Base-by-base conservation (phyloP, 352 stramenopile genomes). In the Pythium monospermum region DNA sequence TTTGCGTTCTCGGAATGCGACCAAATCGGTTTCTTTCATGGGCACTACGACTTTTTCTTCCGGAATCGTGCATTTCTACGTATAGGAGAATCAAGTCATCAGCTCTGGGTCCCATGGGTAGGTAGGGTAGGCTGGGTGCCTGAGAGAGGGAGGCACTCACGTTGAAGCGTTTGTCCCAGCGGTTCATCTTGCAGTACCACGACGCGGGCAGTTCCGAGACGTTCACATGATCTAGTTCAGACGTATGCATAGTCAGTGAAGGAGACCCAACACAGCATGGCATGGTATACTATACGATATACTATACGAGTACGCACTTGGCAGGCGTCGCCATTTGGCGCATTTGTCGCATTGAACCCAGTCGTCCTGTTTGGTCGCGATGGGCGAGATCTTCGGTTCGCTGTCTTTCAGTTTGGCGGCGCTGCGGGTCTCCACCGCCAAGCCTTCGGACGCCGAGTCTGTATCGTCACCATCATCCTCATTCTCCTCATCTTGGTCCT, bases 151-250 rank as follows among this genome's bases (percentile, higher is more conserved):
- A 1, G 46, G 4, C 1, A 59, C 74, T 53, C 63, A 89, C 80
- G 53, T 90, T 91, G 51, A 78, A 82, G 25, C 64, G 69, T 47
- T 87, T 85, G 61, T 87, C 77, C 81, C 81, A 91, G 27, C 72
- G 71, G 46, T 91, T 91, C 81, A 91, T 90, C 64, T 87, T 86
- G 74, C 81, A 91, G 59, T 90, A 91, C 81, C 81, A 91, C 12
- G 66, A 74, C 15, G 76, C 71, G 16, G 81, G 81, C 16, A 91
- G 61, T 45, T 85, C 77, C 13, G 68, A 83, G 28, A 90, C 77
- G 38, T 91, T 85, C 15, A 91, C 78, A 40, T 86, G 73, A 42
- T 87, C 81, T 91, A 52, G 13, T 27, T 21, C 19, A 44, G 8
- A 60, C 16, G 5, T 41, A 28, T 4, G n/a, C 19, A 43, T 26